Base-by-base conservation (phyloP, 2,329 filamentous ascomycete species). In the Sporothrix luriei region DNA sequence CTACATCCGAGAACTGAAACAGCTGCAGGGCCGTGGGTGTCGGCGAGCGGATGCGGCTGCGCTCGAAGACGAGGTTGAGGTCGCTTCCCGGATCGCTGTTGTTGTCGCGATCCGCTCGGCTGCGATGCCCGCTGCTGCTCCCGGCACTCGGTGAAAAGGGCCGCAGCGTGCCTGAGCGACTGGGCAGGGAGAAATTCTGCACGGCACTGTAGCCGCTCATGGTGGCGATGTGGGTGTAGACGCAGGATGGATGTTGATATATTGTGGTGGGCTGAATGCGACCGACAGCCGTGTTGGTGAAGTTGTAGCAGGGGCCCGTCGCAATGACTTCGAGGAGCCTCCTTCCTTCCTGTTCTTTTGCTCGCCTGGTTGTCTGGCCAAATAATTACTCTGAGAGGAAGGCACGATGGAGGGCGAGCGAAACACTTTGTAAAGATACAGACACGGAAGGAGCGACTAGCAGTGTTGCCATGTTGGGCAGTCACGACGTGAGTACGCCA, bases 141-240 rank as follows among this genome's bases (percentile, higher is more conserved):
- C 9, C 26, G 10, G 43, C 10, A 9, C n/a, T 43, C 2, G 70
- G 70, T 9, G 70, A 68, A 48, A 72, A 64, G 3, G 71, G 59
- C 48, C 66, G 66, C 9, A 65, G 67, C 29, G 66, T 57, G 40
- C 68, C 65, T 0, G 57, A 38, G 24, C 69, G 69, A 26, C 68
- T 67, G 6, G 72, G 72, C 33, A 73, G 67, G 4, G 72, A 73
- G 16, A 73, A 73, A 55, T 72, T 73, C 13, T 73, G 70, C 48
- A 73, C 70, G 2, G 66, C 68, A 3, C 43, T 51, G 26, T 38
- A 29, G 68, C 65, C 65, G 26, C 65, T 59, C 71, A 72, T 72
- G 48, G 13, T 46, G 19, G 3, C 7, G 40, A 29, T 33, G 11
- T 19, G 43, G n/a, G 33, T 19, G 29, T 54, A 21, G 33, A 33